Conservation (phyloP, 805 yeast species). For the Ogataea ganodermae region DNA sequence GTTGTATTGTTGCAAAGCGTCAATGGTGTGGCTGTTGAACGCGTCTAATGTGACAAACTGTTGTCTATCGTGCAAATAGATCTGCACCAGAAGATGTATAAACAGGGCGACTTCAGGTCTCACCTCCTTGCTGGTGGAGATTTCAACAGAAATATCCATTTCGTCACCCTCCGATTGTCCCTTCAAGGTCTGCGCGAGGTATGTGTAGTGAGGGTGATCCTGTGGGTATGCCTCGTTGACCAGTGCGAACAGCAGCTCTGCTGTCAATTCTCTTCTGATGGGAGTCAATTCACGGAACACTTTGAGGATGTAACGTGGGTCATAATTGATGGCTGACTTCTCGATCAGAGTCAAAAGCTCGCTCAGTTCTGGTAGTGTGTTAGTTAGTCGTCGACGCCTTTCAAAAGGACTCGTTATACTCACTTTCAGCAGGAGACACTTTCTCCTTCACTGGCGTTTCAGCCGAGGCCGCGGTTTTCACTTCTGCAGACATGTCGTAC, state of each 20-base stretch:
- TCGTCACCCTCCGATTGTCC: conserved; percentile 36
- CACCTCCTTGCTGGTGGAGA: conserved; percentile 39
- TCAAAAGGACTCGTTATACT: too few relatives aligned
- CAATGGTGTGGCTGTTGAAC: conserved; percentile 55
- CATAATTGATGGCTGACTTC: conserved; percentile 54
- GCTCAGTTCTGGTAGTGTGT: conserved; percentile 17
- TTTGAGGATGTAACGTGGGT: conserved; percentile 84
- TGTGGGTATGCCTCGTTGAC: conserved; percentile 59
- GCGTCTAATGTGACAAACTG: conserved; percentile 49
- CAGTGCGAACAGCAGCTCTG: conserved; percentile 54
- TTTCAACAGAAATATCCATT: conserved; percentile 36
- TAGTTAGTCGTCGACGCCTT: conserved; percentile 5
- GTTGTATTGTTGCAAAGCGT: conserved; percentile 63
- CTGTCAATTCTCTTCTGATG: conserved; percentile 64
- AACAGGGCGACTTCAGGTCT: conserved; percentile 82
- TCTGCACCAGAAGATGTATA: conserved; percentile 75
- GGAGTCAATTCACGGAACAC: conserved; percentile 81
- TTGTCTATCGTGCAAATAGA: conserved; percentile 67
- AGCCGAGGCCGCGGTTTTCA: not conserved
- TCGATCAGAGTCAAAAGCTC: conserved; percentile 29
- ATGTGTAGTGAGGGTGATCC: conserved; percentile 42
- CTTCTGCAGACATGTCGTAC: conserved; percentile 8
- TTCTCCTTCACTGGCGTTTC: conserved; percentile 4
- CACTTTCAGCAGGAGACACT: conserved; percentile 16
- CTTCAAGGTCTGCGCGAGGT: conserved; percentile 40